Base-by-base conservation (phyloP, 2,329 filamentous ascomycete species). In the Didymella keratinophila region DNA sequence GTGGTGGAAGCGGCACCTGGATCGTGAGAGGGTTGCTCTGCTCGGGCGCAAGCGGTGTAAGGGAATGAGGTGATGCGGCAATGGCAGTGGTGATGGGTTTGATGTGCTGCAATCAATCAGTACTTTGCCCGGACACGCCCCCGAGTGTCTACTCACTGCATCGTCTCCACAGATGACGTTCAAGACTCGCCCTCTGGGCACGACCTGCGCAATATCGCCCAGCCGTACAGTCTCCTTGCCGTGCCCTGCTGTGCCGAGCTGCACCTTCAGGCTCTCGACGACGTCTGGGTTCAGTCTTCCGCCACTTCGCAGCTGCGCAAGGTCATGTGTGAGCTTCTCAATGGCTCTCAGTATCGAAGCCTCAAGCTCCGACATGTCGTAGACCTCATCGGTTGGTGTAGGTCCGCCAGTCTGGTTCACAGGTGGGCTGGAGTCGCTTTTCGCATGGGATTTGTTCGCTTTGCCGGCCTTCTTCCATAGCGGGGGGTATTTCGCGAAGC, bases 81-180 rank as follows among this genome's bases (percentile, higher is more conserved):
- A 87, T 85, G n/a, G 84, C 79, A 3, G 80, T 77, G 0, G 80
- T 76, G 10, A 86, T 76, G 23, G 82, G 78, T 69, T 86, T 86
- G 63, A 86, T 71, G 69, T 86, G 83, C 81, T 85, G 65, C 50
- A 21, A 9, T 34, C 6, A 21, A 36, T 54, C 43, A 47, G 47
- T 21, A 7, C 12, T 20, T 23, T 37, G 3, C 12, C 11, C 20
- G 14, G 14, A 16, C 4, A 27, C n/a, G 9, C 6, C 6, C 20
- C 9, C 23, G 27, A 1, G 11, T 32, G 14, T 7, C 16, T 63
- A 79, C 82, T 67, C 71, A 89, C 87, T 58, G 86, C 84, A 67
- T 86, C 83, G 68, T 91, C 89, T 14, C 86, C 84, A 37, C 85
- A 86, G 21, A 89, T 72, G n/a, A 91, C 79, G 58, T 85, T 83